Conservation (phyloP, 169 alveolate species). For the Plasmodium gallinaceum region DNA sequence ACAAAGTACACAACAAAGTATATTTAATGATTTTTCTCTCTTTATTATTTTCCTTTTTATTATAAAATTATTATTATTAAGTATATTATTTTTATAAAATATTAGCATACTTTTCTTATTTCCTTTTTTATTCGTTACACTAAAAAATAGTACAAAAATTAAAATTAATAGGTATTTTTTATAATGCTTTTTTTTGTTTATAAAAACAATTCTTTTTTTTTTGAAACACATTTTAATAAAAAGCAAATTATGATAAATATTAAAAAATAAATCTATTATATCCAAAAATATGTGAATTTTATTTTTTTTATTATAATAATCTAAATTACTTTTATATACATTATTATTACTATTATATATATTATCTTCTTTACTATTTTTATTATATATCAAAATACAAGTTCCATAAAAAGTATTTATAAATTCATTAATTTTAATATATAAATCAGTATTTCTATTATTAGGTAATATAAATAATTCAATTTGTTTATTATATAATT, state of each 20-base stretch:
- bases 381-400: constrained; percentile 13
- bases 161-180: constrained; percentile 36
- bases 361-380: not conserved
- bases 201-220: constrained; percentile 27
- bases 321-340: not conserved
- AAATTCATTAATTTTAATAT: constrained; percentile 19
- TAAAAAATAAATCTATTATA: constrained; percentile 46
- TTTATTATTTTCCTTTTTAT: not conserved
- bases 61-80: not conserved
- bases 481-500: constrained; percentile 20
- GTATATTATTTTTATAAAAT: constrained; percentile 10
- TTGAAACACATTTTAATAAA: constrained; percentile 22
- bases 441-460: constrained; percentile 32
- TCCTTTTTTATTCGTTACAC: not conserved
- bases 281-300: constrained; percentile 25
- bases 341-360: not conserved
- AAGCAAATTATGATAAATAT: constrained; percentile 30
- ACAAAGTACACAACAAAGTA: constrained; percentile 57
- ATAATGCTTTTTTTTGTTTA: constrained; percentile 33
- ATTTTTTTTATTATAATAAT: constrained; percentile 8
- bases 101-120: not conserved
- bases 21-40: constrained; percentile 19
- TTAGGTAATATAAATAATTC: constrained; percentile 25
- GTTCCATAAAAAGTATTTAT: constrained; percentile 42
- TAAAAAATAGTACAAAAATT: constrained; percentile 31